A percentile compares a stretch with the other conserved stretches of the same genome.
Evolutionary conservation across 169 alveolate genomes (phyloP).

Genomic region (Cryptosporidium bovis): DNA sequence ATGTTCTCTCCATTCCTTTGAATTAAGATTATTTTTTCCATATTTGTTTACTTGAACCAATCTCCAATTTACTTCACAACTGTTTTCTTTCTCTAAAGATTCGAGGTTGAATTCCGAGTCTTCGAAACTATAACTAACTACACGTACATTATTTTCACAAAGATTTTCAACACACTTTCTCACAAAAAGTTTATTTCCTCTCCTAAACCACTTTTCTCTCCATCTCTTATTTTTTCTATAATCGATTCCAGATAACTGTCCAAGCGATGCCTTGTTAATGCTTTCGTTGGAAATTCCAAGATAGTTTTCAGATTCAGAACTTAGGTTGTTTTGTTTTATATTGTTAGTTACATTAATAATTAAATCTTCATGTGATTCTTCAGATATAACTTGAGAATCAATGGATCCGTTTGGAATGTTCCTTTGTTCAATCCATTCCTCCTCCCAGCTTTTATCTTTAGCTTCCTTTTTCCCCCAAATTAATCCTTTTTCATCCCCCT

Average conservation of each 20-base stretch:
- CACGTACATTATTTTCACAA: constrained; percentile 58
- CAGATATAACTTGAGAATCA: constrained; percentile 12
- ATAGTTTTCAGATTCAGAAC: not conserved
- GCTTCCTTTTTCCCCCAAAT: constrained; percentile 71
- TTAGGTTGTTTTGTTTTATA: not conserved
- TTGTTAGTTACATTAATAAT: not conserved
- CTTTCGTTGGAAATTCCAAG: not conserved
- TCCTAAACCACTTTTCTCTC: constrained; percentile 73
- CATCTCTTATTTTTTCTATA: constrained; percentile 53
- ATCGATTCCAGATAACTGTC: constrained; percentile 52
- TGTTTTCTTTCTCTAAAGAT: not conserved
- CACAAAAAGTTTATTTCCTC: constrained; percentile 45
- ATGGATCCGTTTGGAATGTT: constrained; percentile 45
- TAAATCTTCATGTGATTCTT: constrained; percentile 34
- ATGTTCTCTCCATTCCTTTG: constrained; percentile 55
- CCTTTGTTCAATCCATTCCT: constrained; percentile 72
- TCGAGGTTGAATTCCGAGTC: constrained; percentile 52
- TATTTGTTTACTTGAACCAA: constrained; percentile 27
- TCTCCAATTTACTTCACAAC: not conserved
- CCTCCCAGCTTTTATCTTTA: constrained; percentile 66
- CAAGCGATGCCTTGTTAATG: constrained; percentile 32
- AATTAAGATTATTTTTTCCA: constrained; percentile 28
- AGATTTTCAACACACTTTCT: constrained; percentile 50
- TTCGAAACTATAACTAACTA: constrained; percentile 23
- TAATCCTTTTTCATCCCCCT: constrained; percentile 58